Conservation (phyloP, 2,329 filamentous ascomycete genomes). For the Basipetospora sp. region DNA sequence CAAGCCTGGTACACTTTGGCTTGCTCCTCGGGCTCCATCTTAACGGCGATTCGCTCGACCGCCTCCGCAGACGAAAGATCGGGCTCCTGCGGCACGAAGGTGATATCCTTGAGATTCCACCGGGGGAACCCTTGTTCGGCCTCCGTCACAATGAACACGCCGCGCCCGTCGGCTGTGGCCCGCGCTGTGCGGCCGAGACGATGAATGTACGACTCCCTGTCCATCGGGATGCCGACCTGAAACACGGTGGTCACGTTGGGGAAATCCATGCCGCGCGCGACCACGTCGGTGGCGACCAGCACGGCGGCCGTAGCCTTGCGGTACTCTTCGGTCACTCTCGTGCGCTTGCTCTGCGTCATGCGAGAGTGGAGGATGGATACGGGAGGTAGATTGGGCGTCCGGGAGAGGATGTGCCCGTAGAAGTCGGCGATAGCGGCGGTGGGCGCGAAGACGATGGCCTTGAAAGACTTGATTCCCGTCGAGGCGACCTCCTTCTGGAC, state of each 20-base stretch:
- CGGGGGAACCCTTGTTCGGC: constrained; percentile 36
- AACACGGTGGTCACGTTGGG: constrained; percentile 54
- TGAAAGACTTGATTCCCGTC: constrained; percentile 43
- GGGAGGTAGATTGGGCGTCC: constrained; percentile 25
- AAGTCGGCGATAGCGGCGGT: constrained; percentile 38
- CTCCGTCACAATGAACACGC: constrained; percentile 42
- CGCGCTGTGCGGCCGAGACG: constrained; percentile 53
- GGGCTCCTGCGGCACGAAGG: constrained; percentile 30
- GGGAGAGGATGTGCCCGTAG: constrained; percentile 30
- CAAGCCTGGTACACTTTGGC: constrained; percentile 40
- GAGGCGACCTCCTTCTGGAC: constrained; percentile 29
- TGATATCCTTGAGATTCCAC: constrained; percentile 38
- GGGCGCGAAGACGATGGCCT: constrained; percentile 70
- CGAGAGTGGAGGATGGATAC: constrained; percentile 35
- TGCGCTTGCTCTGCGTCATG: constrained; percentile 34
- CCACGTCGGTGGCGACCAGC: constrained; percentile 55
- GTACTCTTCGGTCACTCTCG: constrained; percentile 45
- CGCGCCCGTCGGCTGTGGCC: constrained; percentile 48
- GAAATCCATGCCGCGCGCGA: constrained; percentile 60
- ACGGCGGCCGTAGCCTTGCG: constrained; percentile 38
- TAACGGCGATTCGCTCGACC: constrained; percentile 23
- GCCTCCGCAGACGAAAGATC: constrained; percentile 28
- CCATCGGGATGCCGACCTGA: constrained; percentile 44
- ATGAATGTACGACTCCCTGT: constrained; percentile 52
- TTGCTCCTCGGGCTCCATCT: constrained; percentile 30